Evolutionary conservation across 2,329 filamentous ascomycete genomes (phyloP).

Genomic region (Curvularia verruculosa): DNA sequence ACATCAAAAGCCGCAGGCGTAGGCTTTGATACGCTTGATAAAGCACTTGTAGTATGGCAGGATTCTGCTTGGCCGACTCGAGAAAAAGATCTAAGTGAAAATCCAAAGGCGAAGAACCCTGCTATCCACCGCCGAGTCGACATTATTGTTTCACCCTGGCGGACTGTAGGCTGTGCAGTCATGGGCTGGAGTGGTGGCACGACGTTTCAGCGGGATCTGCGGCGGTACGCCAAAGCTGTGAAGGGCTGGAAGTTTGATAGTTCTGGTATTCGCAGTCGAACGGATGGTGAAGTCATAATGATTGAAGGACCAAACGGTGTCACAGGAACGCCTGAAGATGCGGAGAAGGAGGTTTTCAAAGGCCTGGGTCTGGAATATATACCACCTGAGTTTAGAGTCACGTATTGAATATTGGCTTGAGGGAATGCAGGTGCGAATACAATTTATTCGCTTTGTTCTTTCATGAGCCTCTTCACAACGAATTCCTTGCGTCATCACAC

Average conservation of each 20-base stretch:
- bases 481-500: not conserved
- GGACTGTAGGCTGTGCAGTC: slow-evolving; percentile 84
- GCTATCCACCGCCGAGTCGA: slow-evolving; percentile 86
- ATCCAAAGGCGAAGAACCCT: slow-evolving; percentile 62
- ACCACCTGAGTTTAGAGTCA: slow-evolving; percentile 54
- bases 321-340: slow-evolving; percentile 66
- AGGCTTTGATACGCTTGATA: slow-evolving; percentile 88
- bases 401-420: slow-evolving; percentile 38
- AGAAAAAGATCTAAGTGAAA: slow-evolving; percentile 41
- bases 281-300: slow-evolving; percentile 73
- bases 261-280: slow-evolving; percentile 76
- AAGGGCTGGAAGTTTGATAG: slow-evolving; percentile 87
- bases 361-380: slow-evolving; percentile 67
- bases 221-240: slow-evolving; percentile 76
- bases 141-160: slow-evolving; percentile 89
- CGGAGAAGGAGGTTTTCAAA: slow-evolving; percentile 80
- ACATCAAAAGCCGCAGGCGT: slow-evolving; percentile 51
- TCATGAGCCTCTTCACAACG: not conserved
- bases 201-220: slow-evolving; percentile 86
- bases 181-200: slow-evolving; percentile 88
- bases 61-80: slow-evolving; percentile 60
- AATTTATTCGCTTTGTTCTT: not conserved
- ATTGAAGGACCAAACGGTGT: slow-evolving; percentile 60
- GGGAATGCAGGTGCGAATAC: not conserved
- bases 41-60: slow-evolving; percentile 92